phyloP scores from a whole-genome alignment of 768 basidiomycete genomes.

The Coprinopsis strossmayeri region DNA sequence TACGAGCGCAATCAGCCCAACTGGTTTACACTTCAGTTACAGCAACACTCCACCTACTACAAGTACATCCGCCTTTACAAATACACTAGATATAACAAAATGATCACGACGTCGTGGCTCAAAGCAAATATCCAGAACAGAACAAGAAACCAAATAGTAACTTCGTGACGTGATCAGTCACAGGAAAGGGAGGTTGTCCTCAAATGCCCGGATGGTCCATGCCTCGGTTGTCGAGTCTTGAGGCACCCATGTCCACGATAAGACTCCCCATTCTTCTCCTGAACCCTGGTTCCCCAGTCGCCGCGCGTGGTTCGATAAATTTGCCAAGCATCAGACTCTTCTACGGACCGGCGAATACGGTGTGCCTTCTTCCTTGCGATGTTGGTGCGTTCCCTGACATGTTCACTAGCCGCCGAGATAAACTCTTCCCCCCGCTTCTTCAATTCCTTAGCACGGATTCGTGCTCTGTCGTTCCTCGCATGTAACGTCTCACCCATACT shows the following conservation, averaged over 20 bases:
- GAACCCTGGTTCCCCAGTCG: not conserved
- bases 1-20: too few relatives aligned
- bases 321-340: constrained; percentile 19
- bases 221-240: too few relatives aligned
- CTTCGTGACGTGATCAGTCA: not conserved
- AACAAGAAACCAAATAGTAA: too few relatives aligned
- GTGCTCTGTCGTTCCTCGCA: constrained; percentile 46
- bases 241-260: too few relatives aligned
- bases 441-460: constrained; percentile 46
- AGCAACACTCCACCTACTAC: too few relatives aligned
- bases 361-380: constrained; percentile 37
- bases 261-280: not conserved
- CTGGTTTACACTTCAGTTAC: too few relatives aligned
- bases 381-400: constrained; percentile 33
- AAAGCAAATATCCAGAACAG: not conserved
- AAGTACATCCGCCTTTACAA: too few relatives aligned
- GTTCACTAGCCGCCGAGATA: constrained; percentile 35
- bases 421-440: constrained; percentile 42
- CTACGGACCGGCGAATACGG: constrained; percentile 30
- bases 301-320: constrained; percentile 16
- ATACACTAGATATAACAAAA: too few relatives aligned
- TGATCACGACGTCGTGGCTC: too few relatives aligned
- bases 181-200: not conserved
- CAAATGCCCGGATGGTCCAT: too few relatives aligned
- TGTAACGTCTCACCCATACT: constrained; percentile 35